A percentile compares a stretch with the other conserved stretches of the same genome.
These are phyloP conservation scores for Leccinum longicurvipes DNA, from an alignment of 768 basidiomycete genomes.

Conservation along the genomic window DNA sequence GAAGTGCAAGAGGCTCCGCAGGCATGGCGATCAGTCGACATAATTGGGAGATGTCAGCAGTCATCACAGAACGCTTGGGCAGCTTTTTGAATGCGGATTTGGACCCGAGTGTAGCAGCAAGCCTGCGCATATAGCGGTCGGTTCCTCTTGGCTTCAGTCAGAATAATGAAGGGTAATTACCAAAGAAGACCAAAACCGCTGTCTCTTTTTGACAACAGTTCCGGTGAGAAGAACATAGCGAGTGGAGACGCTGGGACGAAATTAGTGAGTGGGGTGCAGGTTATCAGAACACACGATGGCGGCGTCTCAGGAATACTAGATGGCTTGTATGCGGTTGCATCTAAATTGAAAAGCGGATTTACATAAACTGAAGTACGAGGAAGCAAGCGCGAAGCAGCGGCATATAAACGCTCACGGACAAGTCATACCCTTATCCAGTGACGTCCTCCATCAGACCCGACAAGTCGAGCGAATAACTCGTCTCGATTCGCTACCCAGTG, in stretches of 20 bases:
- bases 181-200: constrained; percentile 89
- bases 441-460: constrained; percentile 46
- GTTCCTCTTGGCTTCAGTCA: background rate
- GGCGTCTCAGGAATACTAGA: background rate
- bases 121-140: constrained; percentile 47
- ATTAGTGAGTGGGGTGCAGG: background rate
- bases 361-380: background rate
- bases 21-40: constrained; percentile 81
- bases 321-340: constrained; percentile 8
- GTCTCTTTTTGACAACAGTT: constrained; percentile 75
- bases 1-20: constrained; percentile 79
- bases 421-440: constrained; percentile 46
- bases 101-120: constrained; percentile 86
- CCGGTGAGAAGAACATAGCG: constrained; percentile 83
- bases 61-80: constrained; percentile 78
- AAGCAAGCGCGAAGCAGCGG: constrained; percentile 23
- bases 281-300: constrained; percentile 1
- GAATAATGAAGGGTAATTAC: constrained; percentile 35
- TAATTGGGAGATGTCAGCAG: constrained; percentile 77
- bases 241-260: background rate
- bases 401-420: background rate
- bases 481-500: constrained; percentile 59
- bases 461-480: constrained; percentile 62
- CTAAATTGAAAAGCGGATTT: background rate
- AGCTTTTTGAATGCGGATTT: constrained; percentile 84